phyloP scores from a whole-genome alignment of 108 stramenopile genomes.

The Cyclotella choctawhatcheeana region DNA sequence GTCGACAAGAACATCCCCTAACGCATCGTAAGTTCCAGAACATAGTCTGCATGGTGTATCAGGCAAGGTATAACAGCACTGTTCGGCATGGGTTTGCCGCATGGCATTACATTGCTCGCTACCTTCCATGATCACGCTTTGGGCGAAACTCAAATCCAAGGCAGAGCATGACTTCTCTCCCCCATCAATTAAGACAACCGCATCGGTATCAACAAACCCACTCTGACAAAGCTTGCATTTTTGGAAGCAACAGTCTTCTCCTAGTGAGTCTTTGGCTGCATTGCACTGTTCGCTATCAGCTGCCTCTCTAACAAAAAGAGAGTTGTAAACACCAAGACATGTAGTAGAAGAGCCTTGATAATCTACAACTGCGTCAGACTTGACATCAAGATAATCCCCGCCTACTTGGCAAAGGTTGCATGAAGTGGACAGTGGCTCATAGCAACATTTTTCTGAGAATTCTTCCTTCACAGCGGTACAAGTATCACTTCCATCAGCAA shows the following conservation, averaged over 20 bases:
- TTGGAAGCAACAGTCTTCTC: constrained; percentile 41
- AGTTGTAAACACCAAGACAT: constrained; percentile 46
- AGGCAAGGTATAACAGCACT: constrained; percentile 50
- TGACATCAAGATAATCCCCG: constrained; percentile 42
- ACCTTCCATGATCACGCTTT: constrained; percentile 33
- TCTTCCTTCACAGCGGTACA: constrained; percentile 44
- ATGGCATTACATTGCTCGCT: constrained; percentile 31
- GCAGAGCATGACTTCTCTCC: constrained; percentile 30
- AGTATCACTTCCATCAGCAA: constrained; percentile 43
- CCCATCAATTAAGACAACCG: constrained; percentile 35
- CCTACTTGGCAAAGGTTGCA: constrained; percentile 49
- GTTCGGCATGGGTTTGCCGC: constrained; percentile 24
- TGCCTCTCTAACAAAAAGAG: constrained; percentile 44
- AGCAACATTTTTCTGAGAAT: constrained; percentile 45
- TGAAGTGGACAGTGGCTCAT: constrained; percentile 39
- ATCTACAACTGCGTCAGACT: constrained; percentile 18
- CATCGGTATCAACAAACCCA: constrained; percentile 45
- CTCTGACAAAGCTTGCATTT: constrained; percentile 46
- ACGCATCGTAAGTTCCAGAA: constrained; percentile 26
- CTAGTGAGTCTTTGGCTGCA: constrained; percentile 31
- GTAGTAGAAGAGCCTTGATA: constrained; percentile 32
- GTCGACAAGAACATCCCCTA: constrained; percentile 29
- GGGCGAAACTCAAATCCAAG: constrained; percentile 41
- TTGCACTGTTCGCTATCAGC: constrained; percentile 47
- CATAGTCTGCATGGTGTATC: constrained; percentile 46